Conservation (phyloP, 2,329 filamentous ascomycete genomes). For the Microcyclospora pomicola region DNA sequence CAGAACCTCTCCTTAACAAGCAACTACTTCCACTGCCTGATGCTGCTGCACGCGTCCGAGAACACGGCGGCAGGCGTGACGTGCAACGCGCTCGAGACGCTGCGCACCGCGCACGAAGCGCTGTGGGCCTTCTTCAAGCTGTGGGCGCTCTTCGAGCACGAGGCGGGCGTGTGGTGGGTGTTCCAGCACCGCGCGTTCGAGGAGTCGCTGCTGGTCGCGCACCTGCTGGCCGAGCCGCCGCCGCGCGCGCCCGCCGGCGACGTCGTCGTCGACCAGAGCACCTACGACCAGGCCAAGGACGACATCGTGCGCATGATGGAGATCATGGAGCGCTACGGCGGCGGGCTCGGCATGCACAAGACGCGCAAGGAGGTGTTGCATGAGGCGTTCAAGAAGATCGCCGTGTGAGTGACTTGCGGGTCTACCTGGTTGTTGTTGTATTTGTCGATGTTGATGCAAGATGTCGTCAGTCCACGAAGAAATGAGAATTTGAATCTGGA, state of each 20-base stretch:
- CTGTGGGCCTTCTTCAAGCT: constrained; percentile 63
- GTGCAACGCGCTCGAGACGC: constrained; percentile 50
- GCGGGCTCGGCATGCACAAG: constrained; percentile 34
- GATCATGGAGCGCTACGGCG: constrained; percentile 31
- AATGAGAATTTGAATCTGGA: too few relatives aligned
- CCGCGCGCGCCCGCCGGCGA: constrained; percentile 1
- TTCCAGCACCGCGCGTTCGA: constrained; percentile 71
- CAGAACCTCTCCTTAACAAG: constrained; percentile 69
- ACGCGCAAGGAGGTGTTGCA: constrained; percentile 33
- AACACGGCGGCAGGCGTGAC: constrained; percentile 39
- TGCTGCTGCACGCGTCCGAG: constrained; percentile 62
- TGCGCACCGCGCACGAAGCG: constrained; percentile 64
- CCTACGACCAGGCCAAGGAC: constrained; percentile 26
- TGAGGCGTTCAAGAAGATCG: constrained; percentile 27
- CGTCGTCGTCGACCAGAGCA: constrained; percentile 10
- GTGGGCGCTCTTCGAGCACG: constrained; percentile 52
- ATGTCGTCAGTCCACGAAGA: too few relatives aligned
- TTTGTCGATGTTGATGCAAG: too few relatives aligned
- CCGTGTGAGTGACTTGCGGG: constrained; percentile 11
- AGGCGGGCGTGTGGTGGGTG: constrained; percentile 73
- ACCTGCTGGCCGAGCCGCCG: constrained; percentile 9
- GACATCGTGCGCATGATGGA: constrained; percentile 32
- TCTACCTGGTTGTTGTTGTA: too few relatives aligned
- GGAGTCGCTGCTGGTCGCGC: constrained; percentile 38
- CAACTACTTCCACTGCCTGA: constrained; percentile 72